Percentiles rank a stretch among this genome's conserved stretches.
These are phyloP conservation scores for Penicillium palitans DNA, from an alignment of 2,329 filamentous ascomycete genomes.

Conservation along the genomic window DNA sequence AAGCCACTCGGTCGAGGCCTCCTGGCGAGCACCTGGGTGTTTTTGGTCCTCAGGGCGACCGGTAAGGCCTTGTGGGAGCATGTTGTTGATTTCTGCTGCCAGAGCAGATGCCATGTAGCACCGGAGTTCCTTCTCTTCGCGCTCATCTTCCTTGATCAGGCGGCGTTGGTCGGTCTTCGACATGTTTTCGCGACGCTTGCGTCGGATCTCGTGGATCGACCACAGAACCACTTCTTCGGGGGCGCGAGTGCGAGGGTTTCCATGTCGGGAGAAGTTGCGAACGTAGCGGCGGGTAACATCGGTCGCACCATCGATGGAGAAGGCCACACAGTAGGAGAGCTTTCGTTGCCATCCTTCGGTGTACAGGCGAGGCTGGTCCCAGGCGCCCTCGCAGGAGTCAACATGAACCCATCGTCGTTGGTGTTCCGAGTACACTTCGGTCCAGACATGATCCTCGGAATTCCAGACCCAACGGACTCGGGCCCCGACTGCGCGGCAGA, in stretches of 20 bases:
- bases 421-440: constrained; percentile 93
- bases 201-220: constrained; percentile 88
- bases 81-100: constrained; percentile 47
- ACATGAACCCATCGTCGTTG: constrained; percentile 95
- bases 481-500: constrained; percentile 87
- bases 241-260: constrained; percentile 73
- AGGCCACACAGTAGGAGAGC: constrained; percentile 95
- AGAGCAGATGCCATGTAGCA: constrained; percentile 48
- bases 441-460: constrained; percentile 95
- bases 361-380: constrained; percentile 92
- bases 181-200: constrained; percentile 78
- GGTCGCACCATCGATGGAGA: constrained; percentile 80
- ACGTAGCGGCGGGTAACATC: constrained; percentile 69
- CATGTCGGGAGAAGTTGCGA: constrained; percentile 54
- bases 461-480: constrained; percentile 98
- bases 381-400: constrained; percentile 89
- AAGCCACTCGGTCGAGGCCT: constrained; percentile 37
- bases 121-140: constrained; percentile 50
- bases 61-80: constrained; percentile 35
- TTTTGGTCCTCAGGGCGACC: constrained; percentile 44
- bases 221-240: constrained; percentile 88
- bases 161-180: constrained; percentile 67
- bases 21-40: constrained; percentile 39
- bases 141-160: constrained; percentile 50
- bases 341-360: constrained; percentile 95